Evolutionary conservation across 108 stramenopile species (phyloP).

Genomic region (Fragilaria crotonensis): DNA sequence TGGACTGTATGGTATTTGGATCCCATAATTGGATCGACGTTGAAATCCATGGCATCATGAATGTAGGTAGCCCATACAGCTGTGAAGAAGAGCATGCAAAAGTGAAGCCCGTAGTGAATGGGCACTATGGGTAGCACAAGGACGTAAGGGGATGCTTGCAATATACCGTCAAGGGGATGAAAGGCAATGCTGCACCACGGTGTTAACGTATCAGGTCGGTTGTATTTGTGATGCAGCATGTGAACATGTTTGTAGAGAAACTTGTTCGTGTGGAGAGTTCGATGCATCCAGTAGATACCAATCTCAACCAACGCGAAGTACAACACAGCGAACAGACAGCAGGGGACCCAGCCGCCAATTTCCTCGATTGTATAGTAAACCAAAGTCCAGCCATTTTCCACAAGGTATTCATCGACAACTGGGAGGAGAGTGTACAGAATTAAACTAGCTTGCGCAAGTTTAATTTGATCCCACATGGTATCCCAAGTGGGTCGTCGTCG

Average conservation of each 20-base stretch:
- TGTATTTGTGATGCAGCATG: constrained; percentile 74
- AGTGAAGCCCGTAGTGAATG: constrained; percentile 83
- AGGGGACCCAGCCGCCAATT: constrained; percentile 61
- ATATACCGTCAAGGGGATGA: constrained; percentile 82
- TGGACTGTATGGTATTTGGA: constrained; percentile 85
- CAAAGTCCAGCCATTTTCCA: constrained; percentile 70
- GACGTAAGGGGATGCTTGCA: constrained; percentile 82
- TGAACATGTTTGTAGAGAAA: constrained; percentile 83
- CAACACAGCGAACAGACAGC: constrained; percentile 36
- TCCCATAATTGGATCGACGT: constrained; percentile 87
- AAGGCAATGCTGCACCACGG: constrained; percentile 89
- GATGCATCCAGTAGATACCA: constrained; percentile 87
- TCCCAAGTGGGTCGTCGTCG: constrained; percentile 32
- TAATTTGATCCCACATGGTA: constrained; percentile 74
- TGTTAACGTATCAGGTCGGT: constrained; percentile 72
- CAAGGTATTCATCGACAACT: constrained; percentile 68
- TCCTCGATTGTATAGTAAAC: constrained; percentile 64
- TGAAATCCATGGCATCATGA: constrained; percentile 83
- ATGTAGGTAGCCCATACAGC: constrained; percentile 91
- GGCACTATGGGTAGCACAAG: constrained; percentile 53
- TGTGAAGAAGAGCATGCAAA: constrained; percentile 74
- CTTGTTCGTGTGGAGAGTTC: constrained; percentile 86
- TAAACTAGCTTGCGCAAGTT: constrained; percentile 57
- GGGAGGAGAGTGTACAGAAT: constrained; percentile 71
- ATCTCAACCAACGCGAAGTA: constrained; percentile 77